Base-by-base conservation (phyloP, 345 rosid genomes). In the Ricinus communis region DNA sequence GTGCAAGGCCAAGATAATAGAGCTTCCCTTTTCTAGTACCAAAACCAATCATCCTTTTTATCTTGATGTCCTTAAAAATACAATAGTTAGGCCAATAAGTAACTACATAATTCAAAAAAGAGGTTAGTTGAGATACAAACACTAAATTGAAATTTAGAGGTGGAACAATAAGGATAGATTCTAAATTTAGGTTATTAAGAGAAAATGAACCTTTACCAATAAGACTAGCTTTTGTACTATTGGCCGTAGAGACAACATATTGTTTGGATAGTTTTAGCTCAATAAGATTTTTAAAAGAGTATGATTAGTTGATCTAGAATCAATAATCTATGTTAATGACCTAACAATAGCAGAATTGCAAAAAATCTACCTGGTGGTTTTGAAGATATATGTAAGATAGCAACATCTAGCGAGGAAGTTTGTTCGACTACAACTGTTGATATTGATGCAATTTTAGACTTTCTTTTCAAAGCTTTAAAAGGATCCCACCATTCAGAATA, bases 1-100 rank as follows among this genome's bases (percentile, higher is more conserved):
- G 14, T 1, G 51, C 40, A 50, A 55, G 52, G 56, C 56, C 16
- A 56, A 56, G 53, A 24, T 57, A 69, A 69, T 56, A 69, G 0
- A 54, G 72, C 25, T 15, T 55, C 25, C 38, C 40, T 16, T 57
- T 69, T 56, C 15, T 69, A 69, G 14, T 56, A 43, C 55, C 63
- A 41, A 3, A 69, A 0, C 55, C 55, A 57, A 69, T 69, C 65
- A 0, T 70, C 65, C 9, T 53, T 1, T 19, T 54, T 68, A 62
- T 31, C 63, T 54, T 54, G 33, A 55, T 68, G 38, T 68, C 25
- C 52, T 68, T 53, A 2, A 68, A 68, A 21, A 68, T 38, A 68
- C n/a, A 68, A 55, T 68, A 40, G 0, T 68, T 0, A 24, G 65
- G 65, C 54, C 21, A 70, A 70, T 57, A 70, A 41, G 10, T 70